Evolutionary conservation across 768 basidiomycete genomes (phyloP), one percentile per base, ranked within the genome.

Genomic region (Boletus rubropictus): DNA sequence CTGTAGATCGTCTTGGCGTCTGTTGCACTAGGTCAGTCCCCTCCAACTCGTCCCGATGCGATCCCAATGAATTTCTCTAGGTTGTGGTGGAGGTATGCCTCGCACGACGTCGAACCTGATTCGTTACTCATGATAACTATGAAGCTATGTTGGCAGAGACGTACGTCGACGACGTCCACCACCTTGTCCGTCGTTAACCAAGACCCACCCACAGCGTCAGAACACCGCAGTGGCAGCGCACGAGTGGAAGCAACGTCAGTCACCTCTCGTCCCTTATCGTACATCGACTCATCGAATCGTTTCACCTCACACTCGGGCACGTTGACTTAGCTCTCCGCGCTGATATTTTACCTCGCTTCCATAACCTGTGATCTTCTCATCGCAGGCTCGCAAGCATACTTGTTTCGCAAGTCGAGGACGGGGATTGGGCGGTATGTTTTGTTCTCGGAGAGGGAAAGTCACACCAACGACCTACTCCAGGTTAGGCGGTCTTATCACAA

Each of bases 301-400:
- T 36, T 17, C 32, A 27, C 12, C 24, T 38, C 28, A 31, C 27
- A 32, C 20, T 20, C 20, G 20, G 12, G 31, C 29, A 7, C 14
- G 20, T 20, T 3, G 15, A 1, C 22, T 32, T 42, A 69, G 68
- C 41, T 63, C 28, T 56, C 65, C 17, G 67, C 68, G 25, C 36
- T 63, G 6, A 39, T 66, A 1, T 67, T 69, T 42, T 68, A 65
- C 44, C 40, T 65, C 21, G 54, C 68, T 33, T 67, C 68, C 11
- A 58, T 65, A 2, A 59, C 58, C 14, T 69, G 68, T 41, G 67
- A 69, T 43, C 34, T 65, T 28, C 53, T 64, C 38, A 69, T 69
- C 35, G 67, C 67, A 5, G 55, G 61, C 24, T 59, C 68, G 15
- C 67, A 69, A 50, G 60, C 52, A 5, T 65, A 69, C 48, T 42